Conservation (phyloP, 805 yeast species). For the Barnettozyma vustinii region DNA sequence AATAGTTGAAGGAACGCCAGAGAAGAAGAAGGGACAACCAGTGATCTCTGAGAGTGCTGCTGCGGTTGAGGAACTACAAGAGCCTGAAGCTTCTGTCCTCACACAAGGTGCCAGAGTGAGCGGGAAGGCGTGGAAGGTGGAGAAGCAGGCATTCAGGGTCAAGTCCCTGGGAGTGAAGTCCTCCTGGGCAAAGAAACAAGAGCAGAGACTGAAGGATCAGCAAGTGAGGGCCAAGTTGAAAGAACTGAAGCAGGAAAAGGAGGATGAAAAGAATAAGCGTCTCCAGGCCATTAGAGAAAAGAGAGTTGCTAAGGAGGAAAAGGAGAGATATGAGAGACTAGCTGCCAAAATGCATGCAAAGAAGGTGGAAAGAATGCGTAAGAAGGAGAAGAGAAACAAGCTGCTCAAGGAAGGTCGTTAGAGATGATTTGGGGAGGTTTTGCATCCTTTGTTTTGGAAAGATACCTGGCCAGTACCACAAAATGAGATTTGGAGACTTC, state of each 20-base stretch:
- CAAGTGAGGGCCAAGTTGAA: slow-evolving; percentile 64
- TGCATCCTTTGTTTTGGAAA: background rate
- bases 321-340: slow-evolving; percentile 77
- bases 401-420: slow-evolving; percentile 78
- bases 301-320: slow-evolving; percentile 74
- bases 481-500: background rate
- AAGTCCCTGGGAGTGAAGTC: slow-evolving; percentile 53
- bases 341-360: slow-evolving; percentile 88
- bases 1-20: background rate
- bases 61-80: background rate
- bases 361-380: slow-evolving; percentile 83
- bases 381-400: slow-evolving; percentile 93
- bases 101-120: slow-evolving; percentile 23
- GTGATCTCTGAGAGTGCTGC: background rate
- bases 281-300: slow-evolving; percentile 61
- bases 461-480: background rate
- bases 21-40: background rate
- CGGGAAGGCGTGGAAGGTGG: slow-evolving; percentile 61
- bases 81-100: background rate
- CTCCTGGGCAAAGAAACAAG: slow-evolving; percentile 63
- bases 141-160: slow-evolving; percentile 63
- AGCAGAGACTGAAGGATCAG: slow-evolving; percentile 58
- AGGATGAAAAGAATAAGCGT: slow-evolving; percentile 46
- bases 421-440: background rate
- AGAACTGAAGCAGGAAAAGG: slow-evolving; percentile 76